A percentile compares a stretch with the other conserved stretches of the same genome.
Evolutionary conservation across 2,329 filamentous ascomycete species (phyloP).

Genomic region (Blastomyces gilchristii): DNA sequence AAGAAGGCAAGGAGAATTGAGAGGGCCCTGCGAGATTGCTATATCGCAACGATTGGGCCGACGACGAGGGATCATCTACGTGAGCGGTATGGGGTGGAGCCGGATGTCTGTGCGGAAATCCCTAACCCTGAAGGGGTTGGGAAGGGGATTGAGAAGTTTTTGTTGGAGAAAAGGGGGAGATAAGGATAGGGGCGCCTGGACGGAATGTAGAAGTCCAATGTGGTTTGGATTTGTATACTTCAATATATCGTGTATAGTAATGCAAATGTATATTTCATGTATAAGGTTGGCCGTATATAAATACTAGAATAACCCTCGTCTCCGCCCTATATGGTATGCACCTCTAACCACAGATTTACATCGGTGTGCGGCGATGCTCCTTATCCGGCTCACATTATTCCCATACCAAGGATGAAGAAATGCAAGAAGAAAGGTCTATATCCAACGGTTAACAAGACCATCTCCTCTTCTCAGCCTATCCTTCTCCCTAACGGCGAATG

Average conservation of each 20-base stretch:
- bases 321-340: neutral
- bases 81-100: slow-evolving; percentile 33
- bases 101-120: slow-evolving; percentile 58
- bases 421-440: neutral
- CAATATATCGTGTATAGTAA: neutral
- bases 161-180: slow-evolving; percentile 16
- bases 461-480: too few relatives aligned
- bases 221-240: neutral
- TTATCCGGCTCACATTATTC: neutral
- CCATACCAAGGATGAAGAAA: neutral
- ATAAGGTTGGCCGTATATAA: neutral
- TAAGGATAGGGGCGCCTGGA: neutral
- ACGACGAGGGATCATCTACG: slow-evolving; percentile 71
- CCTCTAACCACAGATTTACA: neutral
- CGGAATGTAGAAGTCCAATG: neutral
- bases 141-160: slow-evolving; percentile 52
- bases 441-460: too few relatives aligned
- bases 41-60: slow-evolving; percentile 81
- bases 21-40: slow-evolving; percentile 36
- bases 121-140: slow-evolving; percentile 74
- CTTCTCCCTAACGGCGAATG: neutral
- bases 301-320: neutral
- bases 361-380: neutral
- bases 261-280: neutral
- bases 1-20: slow-evolving; percentile 18